Evolutionary conservation across 768 basidiomycete genomes (phyloP), one percentile per base, ranked within the genome.

Genomic region (Roridomyces roridus): DNA sequence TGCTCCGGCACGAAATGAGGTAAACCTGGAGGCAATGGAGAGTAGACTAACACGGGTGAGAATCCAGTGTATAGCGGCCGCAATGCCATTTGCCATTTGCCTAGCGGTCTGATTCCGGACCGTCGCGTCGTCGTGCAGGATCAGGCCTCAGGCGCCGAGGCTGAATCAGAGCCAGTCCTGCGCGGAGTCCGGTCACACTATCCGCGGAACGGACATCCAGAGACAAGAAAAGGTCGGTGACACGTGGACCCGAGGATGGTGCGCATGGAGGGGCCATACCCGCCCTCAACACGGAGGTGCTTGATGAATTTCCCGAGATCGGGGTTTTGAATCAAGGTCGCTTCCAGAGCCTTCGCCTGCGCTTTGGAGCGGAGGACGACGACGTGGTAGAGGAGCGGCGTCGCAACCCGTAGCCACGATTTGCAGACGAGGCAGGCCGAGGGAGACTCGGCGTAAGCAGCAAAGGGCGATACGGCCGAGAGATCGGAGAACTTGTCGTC

Each of bases 281-380:
- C 62, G 9, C 70, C 68, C 44, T 69, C 67, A 14, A 68, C 50
- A 35, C 66, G 55, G 17, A 69, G 21, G 26, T 66, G 63, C 56
- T 60, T 64, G 28, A 71, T 66, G 29, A 67, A 66, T 1, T 29
- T 40, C 2, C 64, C 68, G 3, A 67, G 52, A 1, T 48, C 23
- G 1, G 55, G 42, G 26, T 64, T 66, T 24, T 41, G 29, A 21
- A 44, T 15, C 4, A 70, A 46, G 9, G 51, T 44, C 31, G 24
- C n/a, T 37, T 41, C 65, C 15, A 72, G 65, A 0, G 69, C 67
- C 25, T 66, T 60, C 1, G 68, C 66, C 24, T 67, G 67, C 17
- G 67, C 65, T 21, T 57, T 64, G 5, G 67, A 68, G 12, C 66
- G 67, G 3, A 68, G 46, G 9, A 67, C 52, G 15, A 68, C 65